Conservation (phyloP, 78 protist genomes). For the Pigoraptor vietnamica region DNA sequence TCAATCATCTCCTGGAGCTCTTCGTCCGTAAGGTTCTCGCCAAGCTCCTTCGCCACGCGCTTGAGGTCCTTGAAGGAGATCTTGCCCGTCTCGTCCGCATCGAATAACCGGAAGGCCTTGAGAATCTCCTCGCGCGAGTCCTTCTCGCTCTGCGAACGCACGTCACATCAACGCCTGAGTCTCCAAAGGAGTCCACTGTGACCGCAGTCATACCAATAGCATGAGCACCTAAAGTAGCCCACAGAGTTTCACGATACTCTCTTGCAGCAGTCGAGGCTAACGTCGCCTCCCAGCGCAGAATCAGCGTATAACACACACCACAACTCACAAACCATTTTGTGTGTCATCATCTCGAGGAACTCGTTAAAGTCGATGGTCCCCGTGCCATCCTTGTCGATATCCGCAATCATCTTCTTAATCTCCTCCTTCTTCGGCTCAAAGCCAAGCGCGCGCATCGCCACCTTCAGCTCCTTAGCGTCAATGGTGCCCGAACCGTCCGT, state of each 20-base stretch:
- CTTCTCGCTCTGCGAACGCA: constrained; percentile 48
- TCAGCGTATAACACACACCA: too few relatives aligned
- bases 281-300: too few relatives aligned
- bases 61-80: constrained; percentile 82
- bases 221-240: too few relatives aligned
- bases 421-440: constrained; percentile 92
- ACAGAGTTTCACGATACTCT: background rate
- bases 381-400: constrained; percentile 76
- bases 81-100: constrained; percentile 79
- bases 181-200: too few relatives aligned
- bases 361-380: constrained; percentile 79
- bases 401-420: constrained; percentile 69
- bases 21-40: constrained; percentile 82
- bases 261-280: too few relatives aligned
- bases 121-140: constrained; percentile 80
- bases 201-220: too few relatives aligned
- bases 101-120: constrained; percentile 87
- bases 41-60: constrained; percentile 89
- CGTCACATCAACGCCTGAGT: background rate
- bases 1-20: constrained; percentile 87
- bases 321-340: constrained; percentile 71
- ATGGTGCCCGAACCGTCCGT: constrained; percentile 78
- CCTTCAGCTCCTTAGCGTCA: constrained; percentile 85
- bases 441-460: constrained; percentile 94
- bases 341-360: constrained; percentile 87